Base-by-base conservation (phyloP, 805 yeast genomes). In the Starmerella cellae region DNA sequence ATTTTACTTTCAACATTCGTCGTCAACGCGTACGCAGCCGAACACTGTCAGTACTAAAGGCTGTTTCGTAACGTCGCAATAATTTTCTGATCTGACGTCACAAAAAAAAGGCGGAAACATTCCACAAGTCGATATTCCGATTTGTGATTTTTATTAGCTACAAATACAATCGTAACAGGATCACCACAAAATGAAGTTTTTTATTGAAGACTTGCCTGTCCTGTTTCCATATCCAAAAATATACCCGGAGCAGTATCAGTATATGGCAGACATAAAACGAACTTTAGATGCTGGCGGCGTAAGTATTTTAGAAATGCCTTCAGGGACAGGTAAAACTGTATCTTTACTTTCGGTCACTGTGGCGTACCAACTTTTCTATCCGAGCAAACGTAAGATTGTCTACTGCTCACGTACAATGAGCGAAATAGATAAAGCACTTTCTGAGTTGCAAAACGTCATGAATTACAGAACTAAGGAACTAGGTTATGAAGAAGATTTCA, bases 381-480 rank as follows among this genome's bases (percentile, higher is more conserved):
- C 95, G 9, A 96, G 88, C 56, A 95, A 84, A 57, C 66, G 95
- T 16, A 91, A 88, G 68, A 77, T 91, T 51, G 83, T 91, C 5
- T 91, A 91, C 63, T 91, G 99, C 62, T 91, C 98, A 4, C 97
- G 99, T 71, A 91, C 99, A 27, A 91, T 91, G 97, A 83, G 96
- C 10, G 99, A 91, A 65, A 91, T 91, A 59, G 98, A 91, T 64
- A 91, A 91, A 63, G 96, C 98, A 0, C 65, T 91, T 57, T 83
- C 88, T 6, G 99, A 91, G 65, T 68, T 91, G 66, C 77, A 82
- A 48, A 76, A 74, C 43, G 68, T 91, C 54, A 91, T 91, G 97
- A 82, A 75, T 42, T 91, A 72, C 58, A 71, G 99, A 51, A 63
- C 85, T 2, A 69, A 75, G 38, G 94, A 83, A 56, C 67, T 91